phyloP scores from a whole-genome alignment of 805 yeast species.

The Myxozyma geophila region DNA sequence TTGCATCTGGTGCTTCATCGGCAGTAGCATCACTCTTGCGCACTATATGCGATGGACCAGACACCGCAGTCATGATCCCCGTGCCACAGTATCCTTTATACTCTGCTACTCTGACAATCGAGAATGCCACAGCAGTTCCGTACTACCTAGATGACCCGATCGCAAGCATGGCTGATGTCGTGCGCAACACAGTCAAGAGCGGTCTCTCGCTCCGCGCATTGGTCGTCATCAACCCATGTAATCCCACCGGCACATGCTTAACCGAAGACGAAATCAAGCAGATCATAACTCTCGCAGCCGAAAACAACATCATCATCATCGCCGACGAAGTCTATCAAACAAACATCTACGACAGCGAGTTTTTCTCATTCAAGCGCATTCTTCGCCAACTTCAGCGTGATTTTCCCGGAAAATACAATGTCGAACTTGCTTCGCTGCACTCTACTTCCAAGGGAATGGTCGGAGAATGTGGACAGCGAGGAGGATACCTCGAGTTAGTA shows the following conservation, averaged over 20 bases:
- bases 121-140: slow-evolving; percentile 80
- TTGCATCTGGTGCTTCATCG: slow-evolving; percentile 93
- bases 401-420: slow-evolving; percentile 62
- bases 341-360: slow-evolving; percentile 70
- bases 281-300: slow-evolving; percentile 78
- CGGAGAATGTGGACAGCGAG: slow-evolving; percentile 99
- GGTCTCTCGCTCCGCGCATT: slow-evolving; percentile 73
- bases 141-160: slow-evolving; percentile 82
- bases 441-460: slow-evolving; percentile 96
- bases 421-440: slow-evolving; percentile 90
- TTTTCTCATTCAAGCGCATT: slow-evolving; percentile 81
- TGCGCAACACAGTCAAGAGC: slow-evolving; percentile 53
- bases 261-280: slow-evolving; percentile 66
- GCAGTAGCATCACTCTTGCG: slow-evolving; percentile 81
- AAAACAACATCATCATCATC: slow-evolving; percentile 78
- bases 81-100: slow-evolving; percentile 98
- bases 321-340: slow-evolving; percentile 99
- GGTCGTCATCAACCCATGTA: slow-evolving; percentile 96
- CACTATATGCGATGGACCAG: slow-evolving; percentile 66
- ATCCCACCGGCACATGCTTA: slow-evolving; percentile 93
- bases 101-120: slow-evolving; percentile 89
- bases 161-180: slow-evolving; percentile 59
- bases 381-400: slow-evolving; percentile 63
- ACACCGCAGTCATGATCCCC: slow-evolving; percentile 83
- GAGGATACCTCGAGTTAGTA: slow-evolving; percentile 94